Evolutionary conservation across 139 green algal species (phyloP).

Genomic region (Coelastrella sp.): DNA sequence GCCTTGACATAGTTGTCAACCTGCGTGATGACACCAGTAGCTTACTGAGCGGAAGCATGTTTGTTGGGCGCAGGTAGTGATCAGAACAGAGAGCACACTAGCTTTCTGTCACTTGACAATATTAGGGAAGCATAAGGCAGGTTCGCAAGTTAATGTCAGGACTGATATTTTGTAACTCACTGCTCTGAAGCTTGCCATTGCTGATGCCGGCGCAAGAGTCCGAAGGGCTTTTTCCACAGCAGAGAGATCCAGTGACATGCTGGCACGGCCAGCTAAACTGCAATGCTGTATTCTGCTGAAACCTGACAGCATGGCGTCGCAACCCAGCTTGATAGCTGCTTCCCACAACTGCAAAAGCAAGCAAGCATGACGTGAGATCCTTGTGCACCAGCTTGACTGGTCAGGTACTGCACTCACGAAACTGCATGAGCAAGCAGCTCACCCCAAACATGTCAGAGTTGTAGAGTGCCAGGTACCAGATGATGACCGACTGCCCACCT

Average conservation of each 20-base stretch:
- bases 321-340: constrained; percentile 55
- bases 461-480: background rate
- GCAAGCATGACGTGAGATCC: too few relatives aligned
- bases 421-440: background rate
- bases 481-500: background rate
- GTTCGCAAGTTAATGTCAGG: too few relatives aligned
- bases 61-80: too few relatives aligned
- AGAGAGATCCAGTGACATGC: constrained; percentile 74
- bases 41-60: too few relatives aligned
- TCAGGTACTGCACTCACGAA: too few relatives aligned
- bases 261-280: constrained; percentile 73
- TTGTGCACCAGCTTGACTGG: too few relatives aligned
- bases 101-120: too few relatives aligned
- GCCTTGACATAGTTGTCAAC: constrained; percentile 81
- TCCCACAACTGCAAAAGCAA: constrained; percentile 65
- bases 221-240: constrained; percentile 49
- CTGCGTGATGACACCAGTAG: too few relatives aligned
- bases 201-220: constrained; percentile 11
- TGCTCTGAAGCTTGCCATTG: background rate
- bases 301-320: constrained; percentile 69
- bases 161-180: too few relatives aligned
- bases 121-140: too few relatives aligned
- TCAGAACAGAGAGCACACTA: too few relatives aligned
- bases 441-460: background rate
- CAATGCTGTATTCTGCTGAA: constrained; percentile 65